phyloP scores from a whole-genome alignment of 164 flowering plant genomes.

The Magnolia kwangsiensis region DNA sequence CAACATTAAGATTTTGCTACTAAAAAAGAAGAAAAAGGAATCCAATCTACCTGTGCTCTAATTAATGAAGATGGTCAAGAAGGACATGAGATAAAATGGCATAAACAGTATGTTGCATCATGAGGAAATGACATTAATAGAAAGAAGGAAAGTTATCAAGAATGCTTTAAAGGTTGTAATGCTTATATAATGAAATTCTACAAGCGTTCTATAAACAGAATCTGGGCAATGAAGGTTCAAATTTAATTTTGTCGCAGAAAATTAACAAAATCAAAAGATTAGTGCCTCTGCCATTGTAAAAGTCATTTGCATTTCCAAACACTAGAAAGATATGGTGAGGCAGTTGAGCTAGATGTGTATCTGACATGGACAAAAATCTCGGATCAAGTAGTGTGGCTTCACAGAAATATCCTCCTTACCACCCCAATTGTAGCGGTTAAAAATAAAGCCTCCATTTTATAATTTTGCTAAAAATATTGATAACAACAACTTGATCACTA shows the following conservation, averaged over 20 bases:
- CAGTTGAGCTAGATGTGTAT: no score
- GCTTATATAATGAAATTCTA: background rate
- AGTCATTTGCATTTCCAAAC: no score
- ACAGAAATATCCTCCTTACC: background rate
- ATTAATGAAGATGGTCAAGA: background rate
- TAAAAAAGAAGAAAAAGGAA: no score
- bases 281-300: background rate
- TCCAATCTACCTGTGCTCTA: background rate
- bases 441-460: no score
- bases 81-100: background rate
- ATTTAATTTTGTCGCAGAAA: background rate
- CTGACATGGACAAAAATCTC: background rate
- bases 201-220: background rate
- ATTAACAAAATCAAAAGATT: background rate
- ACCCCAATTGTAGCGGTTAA: no score
- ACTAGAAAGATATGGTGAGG: no score
- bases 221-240: background rate
- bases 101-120: background rate
- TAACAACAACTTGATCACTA: no score
- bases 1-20: background rate
- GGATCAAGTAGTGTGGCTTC: background rate
- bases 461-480: no score
- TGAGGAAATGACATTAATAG: background rate
- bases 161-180: background rate
- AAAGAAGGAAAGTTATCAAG: background rate